Evolutionary conservation across 2,329 filamentous ascomycete genomes (phyloP).

Genomic region (Metarhizium rileyi): DNA sequence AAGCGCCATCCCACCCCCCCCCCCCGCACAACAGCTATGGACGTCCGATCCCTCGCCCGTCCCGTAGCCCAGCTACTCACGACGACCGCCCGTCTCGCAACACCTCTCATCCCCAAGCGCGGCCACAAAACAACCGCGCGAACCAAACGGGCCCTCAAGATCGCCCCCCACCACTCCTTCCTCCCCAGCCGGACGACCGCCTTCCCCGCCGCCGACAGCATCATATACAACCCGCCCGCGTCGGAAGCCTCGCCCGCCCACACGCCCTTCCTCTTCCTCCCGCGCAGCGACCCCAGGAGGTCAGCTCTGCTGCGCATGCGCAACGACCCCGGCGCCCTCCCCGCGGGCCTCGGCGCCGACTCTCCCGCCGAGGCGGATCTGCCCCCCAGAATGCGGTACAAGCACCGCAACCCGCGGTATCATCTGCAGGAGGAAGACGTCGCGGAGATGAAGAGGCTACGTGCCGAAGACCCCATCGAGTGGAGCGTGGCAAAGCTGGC

Average conservation of each 20-base stretch:
- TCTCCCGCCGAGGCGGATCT: slow-evolving; percentile 16
- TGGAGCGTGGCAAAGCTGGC: slow-evolving; percentile 48
- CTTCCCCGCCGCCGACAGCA: slow-evolving; percentile 25
- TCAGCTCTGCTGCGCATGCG: slow-evolving; percentile 37
- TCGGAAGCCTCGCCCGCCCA: slow-evolving; percentile 48
- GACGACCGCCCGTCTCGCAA: slow-evolving; percentile 12
- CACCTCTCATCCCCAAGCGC: slow-evolving; percentile 19
- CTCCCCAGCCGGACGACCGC: slow-evolving; percentile 27
- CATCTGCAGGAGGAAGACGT: slow-evolving; percentile 47
- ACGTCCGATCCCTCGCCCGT: slow-evolving; percentile 24
- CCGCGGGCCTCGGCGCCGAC: slow-evolving; percentile 9
- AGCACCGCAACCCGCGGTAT: slow-evolving; percentile 30
- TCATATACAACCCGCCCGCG: slow-evolving; percentile 49
- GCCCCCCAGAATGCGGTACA: slow-evolving; percentile 26
- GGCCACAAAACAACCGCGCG: slow-evolving; percentile 43
- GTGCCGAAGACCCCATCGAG: slow-evolving; percentile 39
- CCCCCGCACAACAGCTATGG: slow-evolving; percentile 18
- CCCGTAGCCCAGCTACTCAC: slow-evolving; percentile 24
- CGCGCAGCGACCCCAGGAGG: slow-evolving; percentile 44
- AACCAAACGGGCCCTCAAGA: slow-evolving; percentile 47
- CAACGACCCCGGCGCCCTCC: slow-evolving; percentile 18
- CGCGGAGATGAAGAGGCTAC: slow-evolving; percentile 48
- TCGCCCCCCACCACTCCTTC: slow-evolving; percentile 53
- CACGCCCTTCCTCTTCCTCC: slow-evolving; percentile 59
- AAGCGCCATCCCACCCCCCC: neutral